Conservation (phyloP, 306 rosid species). For the Vicia sativa region DNA sequence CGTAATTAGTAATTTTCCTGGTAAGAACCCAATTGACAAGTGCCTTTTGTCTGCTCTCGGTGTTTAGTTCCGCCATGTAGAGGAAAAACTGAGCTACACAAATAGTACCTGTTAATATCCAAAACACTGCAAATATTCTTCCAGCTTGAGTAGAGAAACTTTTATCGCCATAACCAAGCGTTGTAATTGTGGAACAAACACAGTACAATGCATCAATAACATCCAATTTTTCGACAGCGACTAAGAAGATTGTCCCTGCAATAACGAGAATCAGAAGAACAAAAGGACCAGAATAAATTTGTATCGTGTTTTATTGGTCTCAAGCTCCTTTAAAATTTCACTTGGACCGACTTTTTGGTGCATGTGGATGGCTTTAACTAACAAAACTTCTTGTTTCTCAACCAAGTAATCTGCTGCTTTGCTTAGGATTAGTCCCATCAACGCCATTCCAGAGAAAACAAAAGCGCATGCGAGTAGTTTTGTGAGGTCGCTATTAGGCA, state of each 20-base stretch:
- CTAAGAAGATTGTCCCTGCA: slow-evolving; percentile 43
- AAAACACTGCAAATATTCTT: slow-evolving; percentile 76
- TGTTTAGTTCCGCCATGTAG: slow-evolving; percentile 70
- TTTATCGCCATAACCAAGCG: slow-evolving; percentile 70
- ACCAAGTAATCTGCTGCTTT: slow-evolving; percentile 53
- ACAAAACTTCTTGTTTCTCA: slow-evolving; percentile 56
- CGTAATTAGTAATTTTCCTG: slow-evolving; percentile 52
- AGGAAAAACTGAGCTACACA: slow-evolving; percentile 77
- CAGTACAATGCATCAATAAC: slow-evolving; percentile 50
- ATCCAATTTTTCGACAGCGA: slow-evolving; percentile 43
- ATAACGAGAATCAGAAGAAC: slow-evolving; percentile 41
- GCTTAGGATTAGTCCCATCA: slow-evolving; percentile 49
- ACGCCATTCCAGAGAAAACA: slow-evolving; percentile 58
- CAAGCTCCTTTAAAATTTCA: slow-evolving; percentile 47
- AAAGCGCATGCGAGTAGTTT: slow-evolving; percentile 56
- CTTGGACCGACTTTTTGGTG: slow-evolving; percentile 36
- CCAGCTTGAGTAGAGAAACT: slow-evolving; percentile 80
- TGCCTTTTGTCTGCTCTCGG: slow-evolving; percentile 64
- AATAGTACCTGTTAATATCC: slow-evolving; percentile 76
- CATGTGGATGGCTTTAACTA: slow-evolving; percentile 48
- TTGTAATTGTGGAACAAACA: slow-evolving; percentile 56
- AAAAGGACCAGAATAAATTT: slow-evolving; percentile 42
- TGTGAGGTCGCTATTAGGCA: slow-evolving; percentile 50
- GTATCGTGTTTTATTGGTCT: slow-evolving; percentile 47
- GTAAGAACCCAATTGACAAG: slow-evolving; percentile 68